Base-by-base conservation (phyloP, 1,284 basidiomycete species). In the Tilletia indica region DNA sequence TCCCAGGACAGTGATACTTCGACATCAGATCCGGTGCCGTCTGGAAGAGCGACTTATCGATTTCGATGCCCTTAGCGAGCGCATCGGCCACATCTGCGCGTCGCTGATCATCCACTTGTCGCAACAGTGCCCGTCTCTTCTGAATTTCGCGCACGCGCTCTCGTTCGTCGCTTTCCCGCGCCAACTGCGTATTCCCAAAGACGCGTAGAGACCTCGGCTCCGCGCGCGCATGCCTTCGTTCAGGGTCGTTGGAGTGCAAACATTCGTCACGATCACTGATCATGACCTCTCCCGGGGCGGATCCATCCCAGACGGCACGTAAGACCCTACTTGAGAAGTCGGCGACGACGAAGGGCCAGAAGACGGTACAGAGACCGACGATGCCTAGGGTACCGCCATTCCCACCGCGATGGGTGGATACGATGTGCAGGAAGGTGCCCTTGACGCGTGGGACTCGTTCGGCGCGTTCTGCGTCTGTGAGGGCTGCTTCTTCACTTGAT, bases 291-390 rank as follows among this genome's bases (percentile, higher is more conserved):
- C n/a, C 0, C 2, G 75, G 76, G 12, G 76, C 67, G 45, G 69
- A 70, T 31, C 76, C 77, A 0, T 69, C 36, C 76, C 78, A 80
- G 4, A 81, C 74, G 12, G 70, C 70, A 6, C 71, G 68, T 16
- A 80, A 68, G 74, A 74, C 74, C 4, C 74, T 72, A 12, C 68
- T 71, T 39, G 71, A 63, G 16, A 80, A 54, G 61, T 80, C 77
- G 58, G 74, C 72, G 42, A 73, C 70, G 19, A 58, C 58, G 34
- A 80, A 80, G 9, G 78, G 78, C 67, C 75, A 76, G 21, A 61
- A 74, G n/a, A 69, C 68, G 9, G 80, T 71, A 4, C 76, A 54
- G 31, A 81, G 39, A 3, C 78, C 78, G 0, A 77, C 72, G 54
- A 80, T 77, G 0, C 71, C 77, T 5, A 81, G 66, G 8, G 73